Conservation (phyloP, 2,329 filamentous ascomycete species). For the Aspergillus melleus region DNA sequence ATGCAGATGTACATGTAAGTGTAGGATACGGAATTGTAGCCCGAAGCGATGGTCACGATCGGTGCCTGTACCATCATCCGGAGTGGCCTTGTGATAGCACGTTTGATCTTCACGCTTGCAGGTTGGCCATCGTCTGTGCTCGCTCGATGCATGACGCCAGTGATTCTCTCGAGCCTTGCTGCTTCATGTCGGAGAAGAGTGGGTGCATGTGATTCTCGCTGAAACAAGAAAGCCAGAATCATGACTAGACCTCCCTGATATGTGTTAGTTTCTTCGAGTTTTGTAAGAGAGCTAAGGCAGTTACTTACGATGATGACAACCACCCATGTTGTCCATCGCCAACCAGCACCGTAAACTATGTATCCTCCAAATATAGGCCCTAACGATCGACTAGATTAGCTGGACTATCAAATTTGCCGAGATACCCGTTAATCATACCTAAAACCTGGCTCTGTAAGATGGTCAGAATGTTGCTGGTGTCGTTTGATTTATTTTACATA, state of each 20-base stretch:
- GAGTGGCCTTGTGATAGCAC: constrained; percentile 22
- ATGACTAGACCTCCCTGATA: not conserved
- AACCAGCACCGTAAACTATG: not conserved
- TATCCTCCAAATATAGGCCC: constrained; percentile 4
- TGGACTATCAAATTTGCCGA: not conserved
- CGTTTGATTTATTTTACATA: not conserved
- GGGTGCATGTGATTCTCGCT: not conserved
- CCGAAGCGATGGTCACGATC: constrained; percentile 59
- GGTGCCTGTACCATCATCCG: constrained; percentile 62
- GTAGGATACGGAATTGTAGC: constrained; percentile 61
- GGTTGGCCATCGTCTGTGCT: not conserved
- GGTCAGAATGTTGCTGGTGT: not conserved
- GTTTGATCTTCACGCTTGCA: not conserved
- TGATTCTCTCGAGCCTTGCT: not conserved
- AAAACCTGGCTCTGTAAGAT: not conserved
- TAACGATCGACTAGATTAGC: not conserved
- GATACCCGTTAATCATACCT: not conserved
- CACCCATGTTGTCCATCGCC: constrained; percentile 5
- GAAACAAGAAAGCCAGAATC: not conserved
- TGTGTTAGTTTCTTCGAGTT: not conserved
- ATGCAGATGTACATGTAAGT: constrained; percentile 54
- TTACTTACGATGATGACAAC: not conserved
- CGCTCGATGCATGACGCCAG: not conserved
- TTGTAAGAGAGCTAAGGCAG: not conserved
- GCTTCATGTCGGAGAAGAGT: not conserved